Base-by-base conservation (phyloP, 139 green algal species). In the Chlamydomonas urium region DNA sequence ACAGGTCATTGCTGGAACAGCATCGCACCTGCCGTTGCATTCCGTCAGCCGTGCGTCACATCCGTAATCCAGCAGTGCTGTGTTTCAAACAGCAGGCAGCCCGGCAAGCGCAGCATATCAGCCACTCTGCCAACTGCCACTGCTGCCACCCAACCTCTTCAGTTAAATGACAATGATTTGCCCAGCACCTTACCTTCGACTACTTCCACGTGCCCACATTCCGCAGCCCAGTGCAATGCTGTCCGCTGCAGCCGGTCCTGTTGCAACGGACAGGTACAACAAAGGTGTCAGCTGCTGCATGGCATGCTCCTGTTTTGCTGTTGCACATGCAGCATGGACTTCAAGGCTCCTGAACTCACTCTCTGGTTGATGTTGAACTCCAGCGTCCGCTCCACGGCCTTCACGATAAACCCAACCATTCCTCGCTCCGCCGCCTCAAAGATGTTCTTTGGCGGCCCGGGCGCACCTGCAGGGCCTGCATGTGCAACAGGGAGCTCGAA, bases 1-100 rank as follows among this genome's bases (percentile, higher is more conserved):
- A 65, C 67, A 66, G 47, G 47, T 36, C 29, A 33, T 17, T 14
- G 33, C 38, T 2, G 0, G 4, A 34, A 37, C 1, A 36, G 42
- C 28, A 47, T 19, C 79, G 0, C 58, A 82, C 77, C 81, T 77
- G 37, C 78, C 82, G 60, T 79, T 88, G 66, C 78, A 79, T n/a
- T 88, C 82, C 0, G 47, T 47, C 2, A 78, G 59, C 10, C 47
- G 36, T 0, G 66, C 24, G 37, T 83, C 69, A 5, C 72, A 65
- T 29, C 78, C 78, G 66, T 80, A 88, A 56, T 88, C 82, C 31
- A 88, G 31, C 34, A 88, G 57, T 33, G 78, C 79, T n/a, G n/a
- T n/a, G n/a, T n/a, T n/a, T n/a, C n/a, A n/a, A n/a, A n/a, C n/a
- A n/a, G n/a, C n/a, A n/a, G n/a, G n/a, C n/a, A n/a, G n/a, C n/a